Evolutionary conservation across 1,284 basidiomycete genomes (phyloP).

Genomic region (Leccinum cinnamomeum): DNA sequence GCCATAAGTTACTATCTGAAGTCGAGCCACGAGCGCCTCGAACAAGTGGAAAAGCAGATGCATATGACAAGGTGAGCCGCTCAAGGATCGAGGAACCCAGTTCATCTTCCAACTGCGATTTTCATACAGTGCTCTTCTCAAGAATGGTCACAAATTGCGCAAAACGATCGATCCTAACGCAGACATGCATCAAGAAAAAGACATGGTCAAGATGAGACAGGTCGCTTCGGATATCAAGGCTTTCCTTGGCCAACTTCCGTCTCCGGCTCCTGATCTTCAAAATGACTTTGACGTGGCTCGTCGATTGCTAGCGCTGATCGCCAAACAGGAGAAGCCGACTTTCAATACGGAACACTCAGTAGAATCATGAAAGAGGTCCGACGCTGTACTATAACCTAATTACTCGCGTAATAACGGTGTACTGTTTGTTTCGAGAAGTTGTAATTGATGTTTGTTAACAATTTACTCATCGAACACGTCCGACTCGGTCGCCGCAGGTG

Average conservation of each 20-base stretch:
- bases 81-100: not conserved
- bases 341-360: slow-evolving; percentile 33
- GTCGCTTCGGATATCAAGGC: slow-evolving; percentile 27
- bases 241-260: slow-evolving; percentile 26
- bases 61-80: slow-evolving; percentile 32
- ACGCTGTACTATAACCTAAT: not conserved
- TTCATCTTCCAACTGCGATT: not conserved
- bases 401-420: not conserved
- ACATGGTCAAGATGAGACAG: slow-evolving; percentile 23
- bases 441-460: no score
- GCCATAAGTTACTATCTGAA: no score
- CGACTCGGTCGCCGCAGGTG: no score
- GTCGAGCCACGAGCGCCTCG: slow-evolving; percentile 31
- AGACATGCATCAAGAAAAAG: slow-evolving; percentile 22
- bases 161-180: slow-evolving; percentile 32
- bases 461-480: no score
- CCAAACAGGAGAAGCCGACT: slow-evolving; percentile 22
- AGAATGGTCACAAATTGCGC: slow-evolving; percentile 23
- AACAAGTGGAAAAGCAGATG: slow-evolving; percentile 35
- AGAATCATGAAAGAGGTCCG: slow-evolving; percentile 19
- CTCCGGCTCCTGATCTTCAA: slow-evolving; percentile 22
- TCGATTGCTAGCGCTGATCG: no score
- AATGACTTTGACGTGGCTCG: slow-evolving; percentile 23
- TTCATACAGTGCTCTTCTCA: slow-evolving; percentile 22
- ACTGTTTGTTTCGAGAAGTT: no score